These are phyloP conservation scores for Artemisia tridentata DNA, from an alignment of 129 eudicot genomes.

Conservation along the genomic window DNA sequence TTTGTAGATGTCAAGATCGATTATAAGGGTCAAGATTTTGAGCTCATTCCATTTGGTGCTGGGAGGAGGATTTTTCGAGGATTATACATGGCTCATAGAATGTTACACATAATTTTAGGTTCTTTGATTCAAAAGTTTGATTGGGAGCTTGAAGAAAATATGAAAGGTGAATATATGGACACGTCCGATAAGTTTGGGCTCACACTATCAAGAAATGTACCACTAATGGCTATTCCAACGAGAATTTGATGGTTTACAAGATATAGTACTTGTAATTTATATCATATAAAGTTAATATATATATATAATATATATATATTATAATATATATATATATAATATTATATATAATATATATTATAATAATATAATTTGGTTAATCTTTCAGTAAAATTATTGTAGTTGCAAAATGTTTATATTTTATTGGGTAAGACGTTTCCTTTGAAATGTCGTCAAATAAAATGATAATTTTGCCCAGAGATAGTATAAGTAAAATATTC, in stretches of 20 bases:
- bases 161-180: constrained; percentile 26
- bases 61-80: constrained; percentile 50
- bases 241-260: background rate
- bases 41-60: constrained; percentile 44
- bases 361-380: too few relatives aligned
- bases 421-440: too few relatives aligned
- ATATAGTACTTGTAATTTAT: too few relatives aligned
- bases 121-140: constrained; percentile 35
- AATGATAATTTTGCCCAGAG: too few relatives aligned
- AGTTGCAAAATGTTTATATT: too few relatives aligned
- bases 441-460: too few relatives aligned
- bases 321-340: too few relatives aligned
- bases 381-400: too few relatives aligned
- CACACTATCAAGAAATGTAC: constrained; percentile 21
- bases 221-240: constrained; percentile 26
- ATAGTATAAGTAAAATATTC: too few relatives aligned
- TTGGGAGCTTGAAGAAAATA: constrained; percentile 34
- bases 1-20: constrained; percentile 25
- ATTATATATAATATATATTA: too few relatives aligned
- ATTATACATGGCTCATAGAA: constrained; percentile 36
- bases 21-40: constrained; percentile 39
- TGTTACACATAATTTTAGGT: constrained; percentile 42
- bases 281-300: too few relatives aligned
- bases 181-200: constrained; percentile 44
- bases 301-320: too few relatives aligned